Evolutionary conservation across 371 early-diverging fungal genomes (phyloP), one percentile per base, ranked within the genome.

Genomic region (Lichtheimia ornata): DNA sequence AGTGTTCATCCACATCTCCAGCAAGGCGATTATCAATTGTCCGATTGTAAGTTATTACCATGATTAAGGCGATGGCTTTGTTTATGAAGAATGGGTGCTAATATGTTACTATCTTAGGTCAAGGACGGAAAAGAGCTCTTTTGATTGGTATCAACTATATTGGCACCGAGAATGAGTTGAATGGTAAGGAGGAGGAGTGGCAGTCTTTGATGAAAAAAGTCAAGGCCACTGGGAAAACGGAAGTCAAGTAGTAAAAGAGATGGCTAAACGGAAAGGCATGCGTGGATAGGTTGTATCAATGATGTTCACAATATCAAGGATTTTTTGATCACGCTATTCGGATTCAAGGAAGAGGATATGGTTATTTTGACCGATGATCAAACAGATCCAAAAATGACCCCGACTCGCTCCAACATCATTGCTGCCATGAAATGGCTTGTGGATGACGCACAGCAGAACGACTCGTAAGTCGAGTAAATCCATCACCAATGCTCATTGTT

Each of bases 91-190:
- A 30, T 7, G 35, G 22, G 9, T 41, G 17, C 7, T 43, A 40
- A 25, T 25, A 44, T 2, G 4, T 22, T 13, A 41, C 60, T 73
- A 76, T 20, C 22, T 27, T 22, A 56, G 77, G 54, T 66, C 63
- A 28, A 91, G 93, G 28, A 79, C 87, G 58, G 89, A 88, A 70
- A 80, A 86, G 35, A n/a, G 97, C 94, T 2, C 81, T 97, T 50
- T 81, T 97, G 40, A 86, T 97, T 56, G 97, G 97, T 40, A 95
- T 96, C 72, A 97, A 97, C 69, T 97, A 96, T 73, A 76, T 79
- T 45, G 85, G 86, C 18, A 85, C 91, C 13, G 63, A 69, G 24
- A 75, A 74, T 56, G 83, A 85, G 62, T 82, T 94, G 50, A 66
- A 77, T 53, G 90, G 88, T 77, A 59, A 12, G 12, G 18, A 9